These are phyloP conservation scores for Salix koriyanagi DNA, from an alignment of 345 rosid species.

Conservation along the genomic window DNA sequence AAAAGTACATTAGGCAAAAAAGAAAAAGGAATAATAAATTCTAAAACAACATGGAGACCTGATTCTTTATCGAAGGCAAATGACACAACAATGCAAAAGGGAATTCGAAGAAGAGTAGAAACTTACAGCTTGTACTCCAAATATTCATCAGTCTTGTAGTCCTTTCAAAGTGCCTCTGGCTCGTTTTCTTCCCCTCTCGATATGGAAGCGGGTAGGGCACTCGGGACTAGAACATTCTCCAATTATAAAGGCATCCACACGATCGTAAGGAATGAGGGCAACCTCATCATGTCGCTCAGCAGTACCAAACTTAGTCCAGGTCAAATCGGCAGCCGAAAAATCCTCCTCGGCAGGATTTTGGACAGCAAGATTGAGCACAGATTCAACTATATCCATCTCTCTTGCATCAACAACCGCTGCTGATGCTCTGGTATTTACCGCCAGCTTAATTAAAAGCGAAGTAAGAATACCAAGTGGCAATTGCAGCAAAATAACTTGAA, in stretches of 20 bases:
- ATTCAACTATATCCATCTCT: slow-evolving; percentile 45
- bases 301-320: slow-evolving; percentile 79
- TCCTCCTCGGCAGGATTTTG: slow-evolving; percentile 72
- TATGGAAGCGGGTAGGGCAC: slow-evolving; percentile 80
- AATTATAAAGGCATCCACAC: slow-evolving; percentile 69
- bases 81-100: background rate
- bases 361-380: slow-evolving; percentile 49
- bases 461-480: too few relatives aligned
- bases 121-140: slow-evolving; percentile 77
- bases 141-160: slow-evolving; percentile 71
- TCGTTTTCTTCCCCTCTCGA: slow-evolving; percentile 80
- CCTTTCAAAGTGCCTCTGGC: slow-evolving; percentile 60
- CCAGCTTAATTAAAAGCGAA: too few relatives aligned
- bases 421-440: too few relatives aligned
- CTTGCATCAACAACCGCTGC: too few relatives aligned
- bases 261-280: slow-evolving; percentile 66
- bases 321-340: slow-evolving; percentile 66
- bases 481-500: too few relatives aligned
- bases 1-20: background rate
- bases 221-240: slow-evolving; percentile 82
- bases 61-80: background rate
- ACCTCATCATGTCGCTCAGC: slow-evolving; percentile 71
- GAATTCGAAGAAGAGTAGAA: background rate
- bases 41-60: background rate
- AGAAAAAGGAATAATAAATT: background rate